Base-by-base conservation (phyloP, 345 rosid species). In the Boechera retrofracta region DNA sequence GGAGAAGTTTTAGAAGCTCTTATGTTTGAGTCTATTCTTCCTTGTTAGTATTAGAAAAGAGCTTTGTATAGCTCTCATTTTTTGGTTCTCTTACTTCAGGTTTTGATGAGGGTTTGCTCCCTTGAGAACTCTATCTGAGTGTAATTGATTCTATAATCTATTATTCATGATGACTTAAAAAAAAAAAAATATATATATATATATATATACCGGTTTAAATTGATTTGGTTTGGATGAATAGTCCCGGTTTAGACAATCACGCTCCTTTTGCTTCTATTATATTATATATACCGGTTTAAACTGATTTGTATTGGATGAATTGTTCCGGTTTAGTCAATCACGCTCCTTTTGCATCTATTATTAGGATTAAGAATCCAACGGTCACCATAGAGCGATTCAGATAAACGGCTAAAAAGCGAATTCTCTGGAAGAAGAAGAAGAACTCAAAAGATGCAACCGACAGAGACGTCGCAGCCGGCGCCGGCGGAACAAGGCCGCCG, bases 401-500 rank as follows among this genome's bases (percentile, higher is more conserved):
- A 48, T 11, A 74, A 74, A 64, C 71, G 64, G 64, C 64, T 32
- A 36, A 74, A 74, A 45, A 35, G 64, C 31, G 28, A 10, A 41
- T 12, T 48, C 44, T 49, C 45, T 10, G 21, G 45, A 64, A 51
- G 69, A 48, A 41, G 44, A 39, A 70, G 16, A 54, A 44, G 67
- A 64, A 72, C 11, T 4, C 15, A 44, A 33, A 73, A 48, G 79
- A 64, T 77, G 67, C 69, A 71, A 58, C 83, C 79, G 84, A 84
- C 86, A 83, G 87, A 84, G 69, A 67, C 75, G 76, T 78, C 80
- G 67, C 79, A 80, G 54, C 87, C 86, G 80, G 84, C 76, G 64
- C 76, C 74, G 83, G 85, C 83, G 73, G 92, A 69, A 5, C 77
- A 79, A 15, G 69, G 77, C 35, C 82, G 78, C 5, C 61, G 74